Evolutionary conservation across 1,284 basidiomycete species (phyloP).

Genomic region (Melanopsichium pennsylvanicum): DNA sequence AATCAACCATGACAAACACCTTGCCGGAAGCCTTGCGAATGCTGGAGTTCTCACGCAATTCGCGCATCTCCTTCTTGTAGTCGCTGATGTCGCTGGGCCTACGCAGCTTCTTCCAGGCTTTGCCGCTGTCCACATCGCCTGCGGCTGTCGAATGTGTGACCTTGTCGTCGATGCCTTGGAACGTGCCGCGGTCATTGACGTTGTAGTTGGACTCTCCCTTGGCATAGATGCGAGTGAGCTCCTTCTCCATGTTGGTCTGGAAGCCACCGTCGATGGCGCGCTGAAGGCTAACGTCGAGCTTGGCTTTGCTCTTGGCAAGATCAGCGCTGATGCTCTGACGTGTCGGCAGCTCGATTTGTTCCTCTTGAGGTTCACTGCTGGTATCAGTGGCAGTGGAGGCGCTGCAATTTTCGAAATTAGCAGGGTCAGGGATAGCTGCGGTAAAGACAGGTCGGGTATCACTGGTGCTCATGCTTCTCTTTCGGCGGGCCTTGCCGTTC

Average conservation of each 20-base stretch:
- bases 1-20: conserved; percentile 79
- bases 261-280: conserved; percentile 53
- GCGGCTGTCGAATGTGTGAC: conserved; percentile 75
- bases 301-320: conserved; percentile 47
- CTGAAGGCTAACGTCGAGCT: conserved; percentile 53
- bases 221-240: conserved; percentile 56
- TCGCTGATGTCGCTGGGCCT: conserved; percentile 95
- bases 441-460: conserved; percentile 39
- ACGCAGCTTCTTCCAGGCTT: conserved; percentile 86
- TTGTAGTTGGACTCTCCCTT: conserved; percentile 69
- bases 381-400: conserved; percentile 4
- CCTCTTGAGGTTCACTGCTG: conserved; percentile 10
- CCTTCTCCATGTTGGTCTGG: conserved; percentile 51
- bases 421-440: conserved; percentile 12
- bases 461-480: conserved; percentile 55
- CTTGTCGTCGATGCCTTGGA: conserved; percentile 60
- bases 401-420: conserved; percentile 8
- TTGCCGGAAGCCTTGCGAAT: conserved; percentile 84
- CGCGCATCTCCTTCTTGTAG: conserved; percentile 84
- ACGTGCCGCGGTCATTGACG: conserved; percentile 59
- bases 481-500: conserved; percentile 36
- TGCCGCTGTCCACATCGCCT: conserved; percentile 81
- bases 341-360: conserved; percentile 36
- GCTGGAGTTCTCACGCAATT: conserved; percentile 78
- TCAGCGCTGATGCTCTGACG: conserved; percentile 51